Conservation (phyloP, 768 basidiomycete genomes). For the Serendipita indica region DNA sequence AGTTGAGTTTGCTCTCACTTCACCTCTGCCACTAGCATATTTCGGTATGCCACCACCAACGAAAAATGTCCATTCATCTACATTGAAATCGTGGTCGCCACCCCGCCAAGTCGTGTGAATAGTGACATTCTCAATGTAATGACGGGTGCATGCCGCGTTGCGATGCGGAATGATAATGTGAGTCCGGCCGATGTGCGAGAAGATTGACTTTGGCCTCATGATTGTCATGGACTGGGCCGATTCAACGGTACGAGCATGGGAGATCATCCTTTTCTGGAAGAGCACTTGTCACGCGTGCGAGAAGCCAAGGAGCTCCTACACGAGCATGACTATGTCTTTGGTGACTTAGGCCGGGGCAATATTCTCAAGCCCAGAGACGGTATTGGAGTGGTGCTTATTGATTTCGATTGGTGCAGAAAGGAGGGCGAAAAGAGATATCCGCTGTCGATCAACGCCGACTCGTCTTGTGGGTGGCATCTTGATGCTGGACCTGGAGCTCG, state of each 20-base stretch:
- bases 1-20: too few relatives aligned
- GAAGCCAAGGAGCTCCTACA: constrained; percentile 20
- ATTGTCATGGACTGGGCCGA: constrained; percentile 30
- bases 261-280: background rate
- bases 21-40: too few relatives aligned
- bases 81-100: too few relatives aligned
- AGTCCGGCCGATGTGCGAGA: constrained; percentile 24
- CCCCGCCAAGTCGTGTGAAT: too few relatives aligned
- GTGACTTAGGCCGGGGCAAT: constrained; percentile 26
- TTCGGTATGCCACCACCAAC: too few relatives aligned
- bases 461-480: background rate
- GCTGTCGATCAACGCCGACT: background rate
- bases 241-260: too few relatives aligned
- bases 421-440: constrained; percentile 18
- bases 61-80: too few relatives aligned
- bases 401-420: constrained; percentile 28
- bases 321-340: constrained; percentile 23
- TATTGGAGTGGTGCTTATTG: constrained; percentile 22
- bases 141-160: too few relatives aligned
- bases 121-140: too few relatives aligned
- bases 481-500: background rate
- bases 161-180: too few relatives aligned
- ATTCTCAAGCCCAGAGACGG: constrained; percentile 19
- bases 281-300: too few relatives aligned
- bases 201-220: constrained; percentile 22